Evolutionary conservation across 352 stramenopile genomes (phyloP), one percentile per base, ranked within the genome.

Genomic region (Nothophytophthora sp.): DNA sequence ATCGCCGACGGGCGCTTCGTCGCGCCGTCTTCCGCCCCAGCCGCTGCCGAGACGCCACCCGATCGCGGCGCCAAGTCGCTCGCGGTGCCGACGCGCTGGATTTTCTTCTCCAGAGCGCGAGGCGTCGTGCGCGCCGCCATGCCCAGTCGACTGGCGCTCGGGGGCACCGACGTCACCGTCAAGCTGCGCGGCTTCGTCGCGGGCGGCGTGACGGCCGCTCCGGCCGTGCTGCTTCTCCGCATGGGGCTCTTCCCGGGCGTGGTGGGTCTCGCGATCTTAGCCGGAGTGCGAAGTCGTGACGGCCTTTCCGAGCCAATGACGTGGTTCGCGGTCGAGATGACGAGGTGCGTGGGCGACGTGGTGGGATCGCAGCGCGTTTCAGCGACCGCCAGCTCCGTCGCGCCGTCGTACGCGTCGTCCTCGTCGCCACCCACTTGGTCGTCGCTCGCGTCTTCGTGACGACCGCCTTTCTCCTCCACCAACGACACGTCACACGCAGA

Each of bases 71-170:
- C 41, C 11, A 55, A 42, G 25, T 70, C 62, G 30, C 45, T 69
- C 1, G 51, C 12, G 3, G 33, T 53, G 16, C 60, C 63, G 5
- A 65, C 63, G 23, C 62, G 57, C 47, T 73, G 58, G 24, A 70
- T 50, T 45, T 73, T 77, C 50, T 67, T 74, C 49, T 74, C 60
- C 36, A 66, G 28, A 16, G 53, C 60, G 9, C 63, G 63, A n/a
- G 67, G 55, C 20, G 57, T 64, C 37, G 73, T 62, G 22, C 66
- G 60, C 7, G 68, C 61, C 0, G 74, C 60, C 66, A 82, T 82
- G 1, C 74, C 74, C n/a, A 80, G 52, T 36, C 68, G 36, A 22
- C 47, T 69, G 0, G n/a, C n/a, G n/a, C n/a, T n/a, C n/a, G n/a
- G n/a, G n/a, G n/a, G n/a, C n/a, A n/a, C n/a, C n/a, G n/a, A n/a